A percentile compares a stretch with the other conserved stretches of the same genome.
These are phyloP conservation scores for Emmonsiellopsis sp. DNA, from an alignment of 2,329 filamentous ascomycete genomes.

Conservation along the genomic window DNA sequence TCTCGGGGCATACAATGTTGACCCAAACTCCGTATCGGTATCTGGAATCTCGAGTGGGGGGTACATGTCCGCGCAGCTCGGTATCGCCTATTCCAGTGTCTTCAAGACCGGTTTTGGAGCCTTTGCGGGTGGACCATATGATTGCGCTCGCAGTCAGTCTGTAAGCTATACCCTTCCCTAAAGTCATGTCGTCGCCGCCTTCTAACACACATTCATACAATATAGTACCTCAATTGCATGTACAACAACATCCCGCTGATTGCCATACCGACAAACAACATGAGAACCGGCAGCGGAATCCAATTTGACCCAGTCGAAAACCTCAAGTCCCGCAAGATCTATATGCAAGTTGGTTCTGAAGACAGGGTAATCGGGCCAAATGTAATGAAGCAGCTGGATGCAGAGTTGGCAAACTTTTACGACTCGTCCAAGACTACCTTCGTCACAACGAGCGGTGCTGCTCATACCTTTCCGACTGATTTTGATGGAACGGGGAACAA, in stretches of 20 bases:
- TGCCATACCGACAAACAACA: slow-evolving; percentile 10
- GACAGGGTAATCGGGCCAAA: slow-evolving; percentile 12
- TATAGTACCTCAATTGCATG: slow-evolving; percentile 12
- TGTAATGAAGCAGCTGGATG: slow-evolving; percentile 12
- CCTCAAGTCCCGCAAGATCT: slow-evolving; percentile 9
- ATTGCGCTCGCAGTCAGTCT: too few species aligned
- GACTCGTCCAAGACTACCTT: slow-evolving; percentile 5
- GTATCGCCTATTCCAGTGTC: too few species aligned
- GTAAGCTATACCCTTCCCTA: too few species aligned
- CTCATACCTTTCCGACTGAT: slow-evolving; percentile 13
- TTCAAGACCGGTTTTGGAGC: too few species aligned
- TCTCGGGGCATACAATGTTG: too few species aligned
- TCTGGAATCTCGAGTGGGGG: too few species aligned
- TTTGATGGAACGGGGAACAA: slow-evolving; percentile 12
- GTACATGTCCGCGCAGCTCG: too few species aligned
- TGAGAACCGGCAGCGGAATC: slow-evolving; percentile 12
- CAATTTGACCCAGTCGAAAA: slow-evolving; percentile 9
- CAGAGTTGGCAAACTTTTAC: slow-evolving; percentile 7
- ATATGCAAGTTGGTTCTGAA: slow-evolving; percentile 9
- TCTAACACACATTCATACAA: background rate
- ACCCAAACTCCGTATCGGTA: too few species aligned
- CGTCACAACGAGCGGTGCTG: slow-evolving; percentile 8
- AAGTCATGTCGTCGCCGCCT: too few species aligned
- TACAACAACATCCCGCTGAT: slow-evolving; percentile 12
- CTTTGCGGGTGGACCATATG: too few species aligned